These are phyloP conservation scores for Trichoderma koningiopsis DNA, from an alignment of 2,329 filamentous ascomycete species.

Conservation along the genomic window DNA sequence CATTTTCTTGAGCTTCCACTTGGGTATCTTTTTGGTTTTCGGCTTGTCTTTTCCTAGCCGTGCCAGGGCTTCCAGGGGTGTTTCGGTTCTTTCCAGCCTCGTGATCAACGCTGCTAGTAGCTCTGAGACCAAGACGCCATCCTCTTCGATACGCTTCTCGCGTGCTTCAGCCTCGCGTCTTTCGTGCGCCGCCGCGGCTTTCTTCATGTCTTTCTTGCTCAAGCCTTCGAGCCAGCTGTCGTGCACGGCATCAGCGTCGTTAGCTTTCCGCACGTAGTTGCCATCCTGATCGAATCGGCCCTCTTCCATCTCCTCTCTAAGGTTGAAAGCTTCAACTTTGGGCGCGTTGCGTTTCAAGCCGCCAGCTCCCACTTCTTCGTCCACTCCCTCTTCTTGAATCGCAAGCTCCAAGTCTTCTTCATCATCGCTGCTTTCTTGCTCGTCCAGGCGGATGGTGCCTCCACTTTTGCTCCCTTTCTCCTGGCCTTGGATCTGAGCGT, in stretches of 20 bases:
- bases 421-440: constrained; percentile 60
- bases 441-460: constrained; percentile 66
- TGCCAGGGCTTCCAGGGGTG: constrained; percentile 82
- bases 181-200: constrained; percentile 83
- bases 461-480: constrained; percentile 73
- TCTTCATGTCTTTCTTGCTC: constrained; percentile 90
- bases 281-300: constrained; percentile 88
- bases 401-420: constrained; percentile 72
- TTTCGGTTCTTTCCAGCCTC: constrained; percentile 78
- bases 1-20: constrained; percentile 72
- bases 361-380: constrained; percentile 87
- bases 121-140: constrained; percentile 72
- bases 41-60: constrained; percentile 71
- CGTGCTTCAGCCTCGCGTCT: constrained; percentile 78
- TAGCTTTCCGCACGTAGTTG: constrained; percentile 88
- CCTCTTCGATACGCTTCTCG: constrained; percentile 71
- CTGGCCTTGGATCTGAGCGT: constrained; percentile 73
- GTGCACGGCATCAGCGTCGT: constrained; percentile 85
- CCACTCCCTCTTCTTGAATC: constrained; percentile 72
- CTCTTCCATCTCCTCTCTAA: constrained; percentile 86
- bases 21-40: constrained; percentile 61
- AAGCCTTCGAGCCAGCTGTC: constrained; percentile 92
- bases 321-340: constrained; percentile 94
- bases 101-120: constrained; percentile 73
- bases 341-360: constrained; percentile 91